Evolutionary conservation across 1,284 basidiomycete species (phyloP).

Genomic region (Trichosporon inkin): DNA sequence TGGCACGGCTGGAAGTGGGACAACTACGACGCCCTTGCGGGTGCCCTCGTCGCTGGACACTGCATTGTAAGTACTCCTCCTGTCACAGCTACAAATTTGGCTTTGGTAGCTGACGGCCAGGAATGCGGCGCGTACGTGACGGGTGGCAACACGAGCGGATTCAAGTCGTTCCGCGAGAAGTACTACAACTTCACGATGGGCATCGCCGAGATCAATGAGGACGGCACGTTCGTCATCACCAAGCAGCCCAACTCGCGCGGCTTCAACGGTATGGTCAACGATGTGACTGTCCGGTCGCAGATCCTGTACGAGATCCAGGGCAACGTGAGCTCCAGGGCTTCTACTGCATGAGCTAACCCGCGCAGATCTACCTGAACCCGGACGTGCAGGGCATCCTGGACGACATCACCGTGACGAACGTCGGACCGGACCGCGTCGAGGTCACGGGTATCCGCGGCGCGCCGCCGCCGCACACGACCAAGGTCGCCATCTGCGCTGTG

Average conservation of each 20-base stretch:
- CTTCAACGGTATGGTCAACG: constrained; percentile 20
- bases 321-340: constrained; percentile 11
- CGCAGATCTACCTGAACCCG: constrained; percentile 28
- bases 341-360: background rate
- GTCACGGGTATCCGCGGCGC: constrained; percentile 27
- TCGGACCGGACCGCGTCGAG: constrained; percentile 24
- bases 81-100: background rate
- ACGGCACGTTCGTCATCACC: constrained; percentile 29
- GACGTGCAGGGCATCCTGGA: constrained; percentile 31
- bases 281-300: constrained; percentile 18
- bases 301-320: constrained; percentile 28
- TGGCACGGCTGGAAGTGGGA: constrained; percentile 27
- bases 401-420: constrained; percentile 22
- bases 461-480: constrained; percentile 31
- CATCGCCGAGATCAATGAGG: constrained; percentile 30
- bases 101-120: background rate
- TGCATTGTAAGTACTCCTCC: constrained; percentile 8
- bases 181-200: constrained; percentile 30
- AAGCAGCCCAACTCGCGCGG: constrained; percentile 16
- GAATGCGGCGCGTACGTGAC: constrained; percentile 32
- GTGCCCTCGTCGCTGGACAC: constrained; percentile 28
- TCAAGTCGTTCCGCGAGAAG: constrained; percentile 23
- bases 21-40: constrained; percentile 27
- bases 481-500: constrained; percentile 28
- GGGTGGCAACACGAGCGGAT: constrained; percentile 31